Percentiles rank a stretch among this genome's conserved stretches.
Conservation (phyloP, 139 green algal species). For the Astrephomene gubernaculifera region DNA sequence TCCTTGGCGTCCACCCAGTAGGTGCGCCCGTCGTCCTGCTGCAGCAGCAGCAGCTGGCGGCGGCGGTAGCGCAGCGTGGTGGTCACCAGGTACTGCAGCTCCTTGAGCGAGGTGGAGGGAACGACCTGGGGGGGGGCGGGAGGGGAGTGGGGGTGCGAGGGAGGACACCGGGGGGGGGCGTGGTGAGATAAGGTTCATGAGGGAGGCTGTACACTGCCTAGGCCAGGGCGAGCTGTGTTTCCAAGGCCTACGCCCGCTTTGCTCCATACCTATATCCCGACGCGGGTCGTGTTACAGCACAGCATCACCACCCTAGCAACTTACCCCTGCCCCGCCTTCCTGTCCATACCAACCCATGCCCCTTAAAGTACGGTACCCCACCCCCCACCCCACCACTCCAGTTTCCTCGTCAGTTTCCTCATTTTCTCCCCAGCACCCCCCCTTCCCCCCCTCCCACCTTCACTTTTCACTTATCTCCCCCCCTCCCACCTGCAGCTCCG, state of each 20-base stretch:
- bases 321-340: too few species aligned
- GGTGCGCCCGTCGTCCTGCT: slow-evolving; percentile 60
- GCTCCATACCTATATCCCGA: too few species aligned
- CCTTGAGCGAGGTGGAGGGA: slow-evolving; percentile 53
- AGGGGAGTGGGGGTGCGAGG: too few species aligned
- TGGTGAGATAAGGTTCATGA: too few species aligned
- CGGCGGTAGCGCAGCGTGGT: slow-evolving; percentile 63
- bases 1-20: slow-evolving; percentile 77
- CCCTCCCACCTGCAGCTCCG: slow-evolving; percentile 42
- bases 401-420: too few species aligned
- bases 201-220: too few species aligned
- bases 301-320: too few species aligned
- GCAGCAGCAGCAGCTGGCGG: slow-evolving; percentile 67
- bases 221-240: too few species aligned
- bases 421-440: too few species aligned
- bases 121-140: slow-evolving; percentile 26
- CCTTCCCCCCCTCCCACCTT: not conserved
- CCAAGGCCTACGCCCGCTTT: too few species aligned
- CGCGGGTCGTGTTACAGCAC: too few species aligned
- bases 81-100: slow-evolving; percentile 61
- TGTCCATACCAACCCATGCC: not conserved
- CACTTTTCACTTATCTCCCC: not conserved
- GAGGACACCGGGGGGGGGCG: too few species aligned
- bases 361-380: not conserved
- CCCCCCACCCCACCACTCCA: not conserved